These are phyloP conservation scores for Malus hybrid DNA, from an alignment of 331 rosid species.

Conservation along the genomic window DNA sequence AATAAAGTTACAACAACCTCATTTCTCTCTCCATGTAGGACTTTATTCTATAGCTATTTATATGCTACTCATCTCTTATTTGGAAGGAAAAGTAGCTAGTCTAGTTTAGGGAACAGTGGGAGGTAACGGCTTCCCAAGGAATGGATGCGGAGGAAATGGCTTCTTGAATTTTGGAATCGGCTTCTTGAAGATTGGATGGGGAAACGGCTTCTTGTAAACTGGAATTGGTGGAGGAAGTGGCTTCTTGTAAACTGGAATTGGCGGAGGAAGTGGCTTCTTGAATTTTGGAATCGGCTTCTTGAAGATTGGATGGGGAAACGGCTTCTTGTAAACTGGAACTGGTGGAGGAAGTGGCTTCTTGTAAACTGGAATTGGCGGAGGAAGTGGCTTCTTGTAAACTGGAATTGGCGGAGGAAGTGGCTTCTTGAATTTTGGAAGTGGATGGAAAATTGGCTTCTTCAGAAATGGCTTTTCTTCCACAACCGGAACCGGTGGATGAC, in stretches of 20 bases:
- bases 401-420: background rate
- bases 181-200: background rate
- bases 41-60: background rate
- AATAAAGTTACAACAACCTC: background rate
- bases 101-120: background rate
- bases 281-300: background rate
- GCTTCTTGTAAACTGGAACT: no score
- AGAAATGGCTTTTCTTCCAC: background rate
- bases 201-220: background rate
- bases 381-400: no score
- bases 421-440: constrained; percentile 8
- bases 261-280: no score
- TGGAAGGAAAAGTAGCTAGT: background rate
- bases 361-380: no score
- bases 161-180: background rate
- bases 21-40: background rate
- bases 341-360: no score
- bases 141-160: background rate
- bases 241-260: no score
- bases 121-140: background rate
- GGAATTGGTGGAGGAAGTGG: background rate
- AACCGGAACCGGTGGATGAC: background rate
- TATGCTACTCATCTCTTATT: background rate
- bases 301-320: background rate
- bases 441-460: constrained; percentile 17